Conservation (phyloP, 805 yeast species). For the Lachancea fermentati region DNA sequence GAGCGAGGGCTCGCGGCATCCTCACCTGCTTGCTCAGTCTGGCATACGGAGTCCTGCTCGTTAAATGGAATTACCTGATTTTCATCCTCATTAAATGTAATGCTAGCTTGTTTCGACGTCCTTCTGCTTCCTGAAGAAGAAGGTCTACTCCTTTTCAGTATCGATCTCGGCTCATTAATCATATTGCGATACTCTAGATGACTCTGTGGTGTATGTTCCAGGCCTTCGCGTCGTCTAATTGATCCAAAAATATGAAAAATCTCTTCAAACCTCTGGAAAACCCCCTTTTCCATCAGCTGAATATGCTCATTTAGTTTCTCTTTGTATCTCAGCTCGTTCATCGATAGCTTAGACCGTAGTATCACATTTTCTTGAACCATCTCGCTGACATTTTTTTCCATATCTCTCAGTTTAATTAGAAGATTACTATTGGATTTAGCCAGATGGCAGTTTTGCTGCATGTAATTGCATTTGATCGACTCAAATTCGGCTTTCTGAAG, state of each 20-base stretch:
- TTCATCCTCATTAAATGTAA: constrained; percentile 6
- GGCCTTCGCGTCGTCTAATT: constrained; percentile 39
- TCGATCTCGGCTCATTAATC: constrained; percentile 19
- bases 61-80: constrained; percentile 6
- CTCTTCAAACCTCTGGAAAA: constrained; percentile 40
- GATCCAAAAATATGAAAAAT: constrained; percentile 39
- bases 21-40: constrained; percentile 1
- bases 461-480: constrained; percentile 22
- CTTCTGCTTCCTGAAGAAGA: background rate
- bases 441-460: constrained; percentile 45
- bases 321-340: constrained; percentile 29
- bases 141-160: constrained; percentile 6
- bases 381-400: constrained; percentile 48
- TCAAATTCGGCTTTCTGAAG: constrained; percentile 18
- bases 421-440: constrained; percentile 54
- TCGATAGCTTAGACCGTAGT: constrained; percentile 35
- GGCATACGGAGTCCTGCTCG: too few relatives aligned
- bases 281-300: constrained; percentile 36
- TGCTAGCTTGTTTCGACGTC: constrained; percentile 2
- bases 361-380: constrained; percentile 46
- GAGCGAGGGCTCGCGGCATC: constrained; percentile 14
- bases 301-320: constrained; percentile 36
- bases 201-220: constrained; percentile 16
- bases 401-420: constrained; percentile 43
- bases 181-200: constrained; percentile 14